phyloP scores from a whole-genome alignment of 2,329 filamentous ascomycete genomes.

The Oidium heveae region DNA sequence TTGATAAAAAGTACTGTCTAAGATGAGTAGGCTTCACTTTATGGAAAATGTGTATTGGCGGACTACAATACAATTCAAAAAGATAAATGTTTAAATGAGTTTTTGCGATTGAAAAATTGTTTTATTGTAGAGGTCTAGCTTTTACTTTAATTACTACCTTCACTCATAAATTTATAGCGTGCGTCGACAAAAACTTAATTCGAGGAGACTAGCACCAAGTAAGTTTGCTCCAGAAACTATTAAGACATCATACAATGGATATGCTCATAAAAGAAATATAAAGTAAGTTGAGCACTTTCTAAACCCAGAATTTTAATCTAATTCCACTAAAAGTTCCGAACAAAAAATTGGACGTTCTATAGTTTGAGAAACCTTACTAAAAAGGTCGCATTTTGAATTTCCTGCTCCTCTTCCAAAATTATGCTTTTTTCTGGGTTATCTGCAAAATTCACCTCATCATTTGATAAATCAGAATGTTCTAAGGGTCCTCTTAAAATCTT shows the following conservation, averaged over 20 bases:
- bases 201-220: too few species aligned
- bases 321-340: too few species aligned
- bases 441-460: slow-evolving; percentile 28
- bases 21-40: slow-evolving; percentile 41
- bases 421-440: slow-evolving; percentile 26
- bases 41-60: slow-evolving; percentile 73
- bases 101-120: slow-evolving; percentile 65
- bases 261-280: too few species aligned
- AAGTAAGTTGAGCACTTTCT: too few species aligned
- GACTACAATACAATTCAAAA: slow-evolving; percentile 82
- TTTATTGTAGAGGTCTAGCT: slow-evolving; percentile 37
- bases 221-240: too few species aligned
- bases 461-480: slow-evolving; percentile 38
- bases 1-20: background rate
- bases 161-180: too few species aligned
- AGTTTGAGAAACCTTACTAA: slow-evolving; percentile 51
- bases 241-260: too few species aligned
- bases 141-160: too few species aligned
- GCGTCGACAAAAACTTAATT: too few species aligned
- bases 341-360: slow-evolving; percentile 16
- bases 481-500: slow-evolving; percentile 56
- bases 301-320: too few species aligned
- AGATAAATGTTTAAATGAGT: slow-evolving; percentile 72
- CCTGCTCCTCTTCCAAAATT: slow-evolving; percentile 63
- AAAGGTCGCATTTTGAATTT: slow-evolving; percentile 63